Base-by-base conservation (phyloP, 441 rosid genomes). In the Macaranga tanarius region DNA sequence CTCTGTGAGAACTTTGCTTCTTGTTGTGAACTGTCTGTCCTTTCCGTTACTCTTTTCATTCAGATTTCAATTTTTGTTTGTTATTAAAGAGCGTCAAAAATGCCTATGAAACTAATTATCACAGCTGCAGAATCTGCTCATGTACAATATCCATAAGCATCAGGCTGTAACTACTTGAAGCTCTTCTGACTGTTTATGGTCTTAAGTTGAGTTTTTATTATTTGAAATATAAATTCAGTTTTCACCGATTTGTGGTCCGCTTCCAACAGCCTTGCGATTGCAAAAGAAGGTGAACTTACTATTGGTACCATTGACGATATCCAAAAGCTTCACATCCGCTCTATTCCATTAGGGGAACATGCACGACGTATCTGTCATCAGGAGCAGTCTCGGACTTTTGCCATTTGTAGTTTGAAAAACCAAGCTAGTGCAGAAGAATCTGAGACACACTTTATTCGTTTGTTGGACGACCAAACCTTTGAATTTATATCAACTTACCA, bases 241-340 rank as follows among this genome's bases (percentile, higher is more conserved):
- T 42, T 65, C 26, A 73, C 73, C 83, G 64, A 67, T 75, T 72
- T 59, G 60, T 61, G 68, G 69, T 65, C 70, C 77, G 70, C 72
- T 66, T 40, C 72, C 72, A 74, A 81, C 95, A 95, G 99, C 76
- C 90, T 95, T 38, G 99, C 98, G 15, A 90, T 95, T 80, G 99
- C 99, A 19, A 95, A 91, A 78, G 98, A 93, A 85, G 99, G 98
- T 17, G 98, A 93, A 78, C 99, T 95, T 79, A 89, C 94, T 5
- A 95, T 95, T 66, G 99, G 98, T 61, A 93, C 99, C 72, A 93
- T 95, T 66, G 99, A 95, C 87, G 98, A 91, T 78, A 95, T 93
- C 76, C 99, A 93, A 84, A 95, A 93, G 90, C 99, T 95, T 82
- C 99, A 95, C 75, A 95, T 93, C 71, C 97, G 99, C 72, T 85